Evolutionary conservation across 257 asterid genomes (phyloP), one percentile per base, ranked within the genome.

Genomic region (Marsdenia floribunda): DNA sequence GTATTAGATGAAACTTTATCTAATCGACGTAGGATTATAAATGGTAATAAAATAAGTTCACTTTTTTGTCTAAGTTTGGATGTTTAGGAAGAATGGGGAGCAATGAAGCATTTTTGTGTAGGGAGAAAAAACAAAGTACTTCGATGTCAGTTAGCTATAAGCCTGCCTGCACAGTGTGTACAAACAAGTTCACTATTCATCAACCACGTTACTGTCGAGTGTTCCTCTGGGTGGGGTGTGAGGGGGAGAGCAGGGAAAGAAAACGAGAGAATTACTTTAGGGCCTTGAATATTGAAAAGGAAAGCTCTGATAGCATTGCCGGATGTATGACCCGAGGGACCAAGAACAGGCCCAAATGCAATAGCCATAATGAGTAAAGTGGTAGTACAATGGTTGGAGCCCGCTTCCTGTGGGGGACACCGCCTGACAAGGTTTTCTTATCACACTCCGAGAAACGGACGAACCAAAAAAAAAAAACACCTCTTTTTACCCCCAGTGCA

Each of bases 361-460:
- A 50, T 1, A 65, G 19, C 55, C 44, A n/a, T 65, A 50, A n/a
- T 64, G 50, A 29, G 35, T 10, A 35, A 64, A 14, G 37, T 50
- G 13, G 6, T 15, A 74, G 12, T 44, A 44, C 49, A 50, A 63
- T 46, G 44, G n/a, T 63, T 63, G 77, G 64, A 74, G 77, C 53
- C 63, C 72, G 64, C 77, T 6, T 19, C 52, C 37, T 6, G 38
- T 46, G 42, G 26, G 65, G 40, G 60, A 49, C 7, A 53, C 58
- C 18, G 67, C 40, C 44, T 29, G 68, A 61, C 42, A 61, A 29
- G 5, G 6, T 15, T 59, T 29, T 24, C 65, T 24, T 24, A 24
- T 24, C 65, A 11, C 64, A 9, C 35, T 15, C 54, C 49, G 12
- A 6, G 49, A 29, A 29, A 29, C 33, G 33, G 33, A 29, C 33